Conservation (phyloP, 768 basidiomycete species). For the Pleurotus giganteus region DNA sequence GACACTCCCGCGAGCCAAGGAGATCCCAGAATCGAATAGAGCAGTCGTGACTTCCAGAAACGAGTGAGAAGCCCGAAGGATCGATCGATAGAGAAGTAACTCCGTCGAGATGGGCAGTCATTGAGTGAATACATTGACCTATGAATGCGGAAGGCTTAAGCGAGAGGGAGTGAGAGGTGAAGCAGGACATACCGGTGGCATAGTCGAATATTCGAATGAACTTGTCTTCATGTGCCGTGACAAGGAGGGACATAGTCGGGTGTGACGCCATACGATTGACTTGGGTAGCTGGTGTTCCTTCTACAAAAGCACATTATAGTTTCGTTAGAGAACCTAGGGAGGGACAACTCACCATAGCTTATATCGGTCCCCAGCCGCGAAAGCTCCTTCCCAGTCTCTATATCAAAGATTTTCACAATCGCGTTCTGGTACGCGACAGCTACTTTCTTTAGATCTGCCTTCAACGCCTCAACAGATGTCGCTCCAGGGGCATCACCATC, state of each 20-base stretch:
- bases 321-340: background rate
- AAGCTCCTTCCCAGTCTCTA: slow-evolving; percentile 83
- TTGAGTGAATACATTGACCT: slow-evolving; percentile 88
- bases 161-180: background rate
- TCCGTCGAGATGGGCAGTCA: slow-evolving; percentile 87
- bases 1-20: slow-evolving; percentile 71
- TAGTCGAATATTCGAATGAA: slow-evolving; percentile 89
- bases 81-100: slow-evolving; percentile 91
- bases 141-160: slow-evolving; percentile 10
- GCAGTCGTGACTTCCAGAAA: slow-evolving; percentile 91
- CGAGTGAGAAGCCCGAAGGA: slow-evolving; percentile 80
- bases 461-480: slow-evolving; percentile 81
- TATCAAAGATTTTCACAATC: slow-evolving; percentile 86
- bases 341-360: slow-evolving; percentile 46
- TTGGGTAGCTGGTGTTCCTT: slow-evolving; percentile 74
- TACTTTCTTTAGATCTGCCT: slow-evolving; percentile 79
- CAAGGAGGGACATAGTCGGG: slow-evolving; percentile 84
- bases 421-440: slow-evolving; percentile 91
- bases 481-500: slow-evolving; percentile 62
- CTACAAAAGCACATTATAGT: slow-evolving; percentile 42
- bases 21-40: slow-evolving; percentile 95
- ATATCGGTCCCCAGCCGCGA: slow-evolving; percentile 58
- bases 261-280: slow-evolving; percentile 87
- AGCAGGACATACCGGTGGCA: slow-evolving; percentile 60
- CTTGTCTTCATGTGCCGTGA: slow-evolving; percentile 93